Evolutionary conservation across 129 eudicot genomes (phyloP).

Genomic region (Flaveria linearis): DNA sequence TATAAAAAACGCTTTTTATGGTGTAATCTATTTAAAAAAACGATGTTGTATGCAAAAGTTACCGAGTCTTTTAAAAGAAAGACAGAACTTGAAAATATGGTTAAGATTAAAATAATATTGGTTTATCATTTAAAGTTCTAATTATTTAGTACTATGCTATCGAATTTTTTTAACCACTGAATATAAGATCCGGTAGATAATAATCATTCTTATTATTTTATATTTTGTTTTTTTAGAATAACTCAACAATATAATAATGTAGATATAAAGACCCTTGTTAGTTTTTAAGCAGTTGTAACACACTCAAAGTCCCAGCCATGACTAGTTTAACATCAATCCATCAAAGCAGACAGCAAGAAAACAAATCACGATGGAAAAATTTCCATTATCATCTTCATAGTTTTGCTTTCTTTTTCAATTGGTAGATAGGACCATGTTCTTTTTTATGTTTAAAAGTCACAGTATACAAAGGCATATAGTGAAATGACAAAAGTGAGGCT

Average conservation of each 20-base stretch:
- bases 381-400: not conserved
- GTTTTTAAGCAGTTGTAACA: not conserved
- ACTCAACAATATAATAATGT: not conserved
- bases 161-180: no score
- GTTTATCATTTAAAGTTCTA: no score
- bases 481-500: not conserved
- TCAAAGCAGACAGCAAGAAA: not conserved
- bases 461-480: constrained; percentile 1
- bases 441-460: not conserved
- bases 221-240: no score
- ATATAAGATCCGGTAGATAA: no score
- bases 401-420: not conserved
- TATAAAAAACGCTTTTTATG: no score
- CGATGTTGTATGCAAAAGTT: no score
- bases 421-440: constrained; percentile 7
- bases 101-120: no score
- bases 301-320: constrained; percentile 3
- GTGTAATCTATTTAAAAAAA: no score
- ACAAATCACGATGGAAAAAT: not conserved
- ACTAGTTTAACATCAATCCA: not conserved
- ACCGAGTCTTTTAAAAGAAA: no score
- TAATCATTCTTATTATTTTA: no score
- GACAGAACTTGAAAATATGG: no score
- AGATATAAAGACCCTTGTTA: not conserved
- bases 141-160: no score